phyloP scores from a whole-genome alignment of 371 early-diverging fungal genomes.

The Furculomyces boomerangus region DNA sequence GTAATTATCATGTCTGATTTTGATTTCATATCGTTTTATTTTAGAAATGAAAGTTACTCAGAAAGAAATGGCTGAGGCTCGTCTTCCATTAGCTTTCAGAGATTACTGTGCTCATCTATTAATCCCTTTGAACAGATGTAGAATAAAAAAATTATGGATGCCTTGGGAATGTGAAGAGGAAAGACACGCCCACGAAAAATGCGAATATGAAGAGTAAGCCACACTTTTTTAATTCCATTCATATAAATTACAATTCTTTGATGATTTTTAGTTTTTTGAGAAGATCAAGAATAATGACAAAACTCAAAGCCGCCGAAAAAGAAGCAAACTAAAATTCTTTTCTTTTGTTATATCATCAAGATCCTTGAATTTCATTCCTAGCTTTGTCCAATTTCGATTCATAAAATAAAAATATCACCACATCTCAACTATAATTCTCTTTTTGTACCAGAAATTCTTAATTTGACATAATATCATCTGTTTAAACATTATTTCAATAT shows the following conservation, averaged over 20 bases:
- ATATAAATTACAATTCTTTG: background rate
- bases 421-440: no score
- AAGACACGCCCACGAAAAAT: slow-evolving; percentile 78
- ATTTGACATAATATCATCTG: no score
- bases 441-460: no score
- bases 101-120: slow-evolving; percentile 88
- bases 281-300: slow-evolving; percentile 19
- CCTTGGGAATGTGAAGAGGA: slow-evolving; percentile 89
- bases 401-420: no score
- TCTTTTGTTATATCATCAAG: background rate
- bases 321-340: background rate
- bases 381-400: background rate
- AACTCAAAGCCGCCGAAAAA: slow-evolving; percentile 15
- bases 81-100: slow-evolving; percentile 72
- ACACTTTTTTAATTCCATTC: background rate
- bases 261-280: slow-evolving; percentile 14
- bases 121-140: slow-evolving; percentile 80
- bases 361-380: no score
- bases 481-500: no score
- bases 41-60: slow-evolving; percentile 65
- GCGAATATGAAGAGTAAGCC: slow-evolving; percentile 87
- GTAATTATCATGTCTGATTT: no score
- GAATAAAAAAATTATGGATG: slow-evolving; percentile 61
- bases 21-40: background rate
- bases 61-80: slow-evolving; percentile 64